phyloP scores from a whole-genome alignment of 2,329 filamentous ascomycete species.

The Penicillium occitanis region DNA sequence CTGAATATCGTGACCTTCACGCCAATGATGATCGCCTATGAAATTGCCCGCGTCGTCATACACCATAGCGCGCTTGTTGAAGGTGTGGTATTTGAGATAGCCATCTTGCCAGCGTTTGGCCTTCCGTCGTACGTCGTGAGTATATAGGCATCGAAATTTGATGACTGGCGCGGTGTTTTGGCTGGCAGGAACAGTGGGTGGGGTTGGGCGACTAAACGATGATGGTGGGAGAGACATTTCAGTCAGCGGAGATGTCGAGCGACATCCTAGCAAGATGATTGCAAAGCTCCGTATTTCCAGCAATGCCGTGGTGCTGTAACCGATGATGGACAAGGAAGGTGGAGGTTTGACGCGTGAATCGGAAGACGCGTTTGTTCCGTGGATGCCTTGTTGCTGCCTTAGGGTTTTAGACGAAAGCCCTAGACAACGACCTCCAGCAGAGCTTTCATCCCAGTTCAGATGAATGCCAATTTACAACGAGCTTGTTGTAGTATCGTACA shows the following conservation, averaged over 20 bases:
- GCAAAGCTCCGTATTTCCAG: background rate
- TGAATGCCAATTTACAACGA: background rate
- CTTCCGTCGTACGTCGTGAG: conserved; percentile 79
- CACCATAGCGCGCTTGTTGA: conserved; percentile 89
- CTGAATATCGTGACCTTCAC: conserved; percentile 63
- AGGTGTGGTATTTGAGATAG: conserved; percentile 79
- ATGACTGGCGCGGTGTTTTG: conserved; percentile 72
- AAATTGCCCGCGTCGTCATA: conserved; percentile 79
- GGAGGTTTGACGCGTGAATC: background rate
- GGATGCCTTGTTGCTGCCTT: background rate
- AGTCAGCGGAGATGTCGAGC: background rate
- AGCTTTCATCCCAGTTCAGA: too few relatives aligned
- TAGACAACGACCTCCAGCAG: background rate
- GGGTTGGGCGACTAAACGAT: conserved; percentile 31
- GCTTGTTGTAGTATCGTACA: background rate
- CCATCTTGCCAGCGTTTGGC: conserved; percentile 95
- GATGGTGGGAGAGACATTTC: conserved; percentile 27
- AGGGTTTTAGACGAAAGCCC: background rate
- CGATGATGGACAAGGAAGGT: background rate
- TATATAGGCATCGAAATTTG: conserved; percentile 84
- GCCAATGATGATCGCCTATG: conserved; percentile 83
- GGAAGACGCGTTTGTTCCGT: background rate
- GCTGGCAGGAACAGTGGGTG: conserved; percentile 47
- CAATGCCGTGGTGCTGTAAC: background rate
- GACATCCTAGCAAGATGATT: background rate